Base-by-base conservation (phyloP, 345 rosid genomes). In the Citrus glauca region DNA sequence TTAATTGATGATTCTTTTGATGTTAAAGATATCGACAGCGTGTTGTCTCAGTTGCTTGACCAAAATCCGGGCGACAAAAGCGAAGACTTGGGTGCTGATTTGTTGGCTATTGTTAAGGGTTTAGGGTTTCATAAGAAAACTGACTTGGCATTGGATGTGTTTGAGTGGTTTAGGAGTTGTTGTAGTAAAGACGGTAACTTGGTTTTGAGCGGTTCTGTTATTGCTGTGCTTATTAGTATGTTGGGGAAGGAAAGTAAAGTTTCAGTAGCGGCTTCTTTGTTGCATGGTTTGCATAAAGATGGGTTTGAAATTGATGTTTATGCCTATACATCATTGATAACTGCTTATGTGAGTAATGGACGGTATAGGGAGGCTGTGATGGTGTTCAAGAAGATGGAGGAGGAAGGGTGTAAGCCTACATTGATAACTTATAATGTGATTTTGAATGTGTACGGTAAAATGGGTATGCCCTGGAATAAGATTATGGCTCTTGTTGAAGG, bases 401-500 rank as follows among this genome's bases (percentile, higher is more conserved):
- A 94, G 85, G 95, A 89, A 77, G 95, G 92, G n/a, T 90, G 90
- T 64, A 84, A 80, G 57, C 98, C 97, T 9, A 94, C 94, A 82
- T 83, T 96, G 89, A 88, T 94, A 8, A 94, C 98, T 61, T 94
- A 96, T 72, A 96, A 96, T 79, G 93, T 96, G 68, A 79, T 92
- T 64, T 76, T 96, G 84, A 88, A 96, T 83, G 93, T 91, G 77
- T 89, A 88, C 81, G 98, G 99, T 57, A 92, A 96, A 85, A 92
- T 96, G 97, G 99, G 97, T 59, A 92, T 90, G 95, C 90, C 92
- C n/a, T 96, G 99, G 99, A 90, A 81, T 81, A 91, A 89, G 87
- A 86, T 91, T 69, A 82, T 60, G 19, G 88, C 84, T 66, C 87
- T 93, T 27, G 85, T 90, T 11, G 86, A 90, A 66, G 88, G 83